Base-by-base conservation (phyloP, 495 filamentous ascomycete genomes). In the Daldinia bambusicola region DNA sequence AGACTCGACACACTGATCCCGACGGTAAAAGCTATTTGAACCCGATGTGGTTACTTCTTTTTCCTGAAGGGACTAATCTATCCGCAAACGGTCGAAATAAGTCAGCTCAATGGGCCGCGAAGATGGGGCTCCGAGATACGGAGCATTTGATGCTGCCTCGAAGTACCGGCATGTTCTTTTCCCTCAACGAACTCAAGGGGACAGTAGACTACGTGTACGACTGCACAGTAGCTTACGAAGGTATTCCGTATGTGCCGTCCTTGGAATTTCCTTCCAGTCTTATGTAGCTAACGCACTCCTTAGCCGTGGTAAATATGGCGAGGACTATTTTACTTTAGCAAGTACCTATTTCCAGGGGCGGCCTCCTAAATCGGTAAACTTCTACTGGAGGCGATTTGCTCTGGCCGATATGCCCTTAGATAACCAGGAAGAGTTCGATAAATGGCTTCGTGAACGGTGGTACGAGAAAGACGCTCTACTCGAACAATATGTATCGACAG, bases 11-110 rank as follows among this genome's bases (percentile, higher is more conserved):
- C 60, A 80, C 78, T 2, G 85, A 83, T 2, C 84, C 88, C 2
- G 81, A 85, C 12, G 89, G 85, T 18, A 76, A 78, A 2, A 79
- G 81, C 37, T 85, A 81, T 22, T 78, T 88, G 1, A 85, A 92
- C 71, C 92, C 93, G 1, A 94, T 95, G 93, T 95, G 92, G 92
- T 81, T 95, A 50, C 81, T 95, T 59, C 84, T 95, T 56, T 95
- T 93, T 74, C 92, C 92, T 0, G 92, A 95, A 78, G 92, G 92
- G 34, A 95, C 93, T 6, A 95, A 95, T 70, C 78, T 90, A 7
- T 90, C 87, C 40, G 76, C 77, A n/a, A 92, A 91, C 68, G 89
- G 88, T 14, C 81, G 90, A 61, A 78, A 74, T 30, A 86, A 84
- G 58, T 93, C 90, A 37, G 83, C 84, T 16, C 82, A 82, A 67